A percentile compares a stretch with the other conserved stretches of the same genome.
Conservation (phyloP, 2,329 filamentous ascomycete species). For the Torrubiella hemipterigena region DNA sequence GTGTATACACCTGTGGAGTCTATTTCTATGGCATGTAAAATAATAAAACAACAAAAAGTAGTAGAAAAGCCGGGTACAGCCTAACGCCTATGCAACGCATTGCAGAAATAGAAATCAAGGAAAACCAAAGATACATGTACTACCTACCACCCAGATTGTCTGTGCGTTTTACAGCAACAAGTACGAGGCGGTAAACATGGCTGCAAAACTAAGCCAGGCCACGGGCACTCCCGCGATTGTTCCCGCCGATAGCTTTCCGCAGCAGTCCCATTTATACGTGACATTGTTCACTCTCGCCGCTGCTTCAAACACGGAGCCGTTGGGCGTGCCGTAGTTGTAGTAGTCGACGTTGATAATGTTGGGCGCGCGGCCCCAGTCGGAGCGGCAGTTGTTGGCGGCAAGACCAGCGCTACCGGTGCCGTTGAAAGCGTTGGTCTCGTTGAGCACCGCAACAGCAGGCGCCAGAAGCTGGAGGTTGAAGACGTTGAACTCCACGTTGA, state of each 20-base stretch:
- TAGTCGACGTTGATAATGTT: conserved; percentile 78
- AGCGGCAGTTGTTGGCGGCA: conserved; percentile 49
- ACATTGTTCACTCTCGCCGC: conserved; percentile 61
- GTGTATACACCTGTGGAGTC: no score
- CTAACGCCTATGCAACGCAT: no score
- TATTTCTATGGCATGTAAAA: no score
- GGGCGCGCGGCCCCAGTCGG: conserved; percentile 54
- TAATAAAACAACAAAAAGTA: background rate
- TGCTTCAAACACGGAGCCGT: conserved; percentile 66
- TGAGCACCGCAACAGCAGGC: conserved; percentile 58
- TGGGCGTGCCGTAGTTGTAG: conserved; percentile 57
- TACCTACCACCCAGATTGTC: no score
- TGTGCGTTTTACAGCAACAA: background rate
- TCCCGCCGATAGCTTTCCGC: conserved; percentile 30
- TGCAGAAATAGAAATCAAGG: no score
- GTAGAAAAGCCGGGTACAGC: background rate
- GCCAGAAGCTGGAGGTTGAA: conserved; percentile 54
- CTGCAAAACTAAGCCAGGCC: conserved; percentile 8
- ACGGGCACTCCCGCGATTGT: conserved; percentile 5
- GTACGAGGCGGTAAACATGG: conserved; percentile 11
- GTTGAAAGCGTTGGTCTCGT: conserved; percentile 56
- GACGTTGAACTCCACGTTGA: conserved; percentile 66
- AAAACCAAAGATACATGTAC: no score
- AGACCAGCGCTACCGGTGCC: conserved; percentile 56
- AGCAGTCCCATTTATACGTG: conserved; percentile 48